phyloP scores from a whole-genome alignment of 1,284 basidiomycete species.

The Irpex sp. region DNA sequence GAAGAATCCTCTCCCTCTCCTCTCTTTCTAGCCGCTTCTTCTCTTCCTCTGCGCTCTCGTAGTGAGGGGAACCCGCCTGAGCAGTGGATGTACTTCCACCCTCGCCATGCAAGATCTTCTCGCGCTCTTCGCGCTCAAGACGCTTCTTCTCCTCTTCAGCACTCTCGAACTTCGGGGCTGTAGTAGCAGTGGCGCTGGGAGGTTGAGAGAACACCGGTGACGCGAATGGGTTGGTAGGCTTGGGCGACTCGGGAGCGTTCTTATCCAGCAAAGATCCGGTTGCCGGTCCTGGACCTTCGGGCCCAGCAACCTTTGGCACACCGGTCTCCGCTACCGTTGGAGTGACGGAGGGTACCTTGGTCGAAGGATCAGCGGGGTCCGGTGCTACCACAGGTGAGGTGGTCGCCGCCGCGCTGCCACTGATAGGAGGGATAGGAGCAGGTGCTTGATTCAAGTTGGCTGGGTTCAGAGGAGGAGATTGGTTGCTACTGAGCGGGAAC shows the following conservation, averaged over 20 bases:
- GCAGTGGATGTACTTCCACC: conserved; percentile 4
- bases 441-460: conserved; percentile 53
- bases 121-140: conserved; percentile 35
- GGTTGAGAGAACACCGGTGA: not conserved
- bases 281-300: conserved; percentile 59
- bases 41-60: conserved; percentile 39
- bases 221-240: conserved; percentile 18
- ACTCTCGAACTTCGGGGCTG: conserved; percentile 28
- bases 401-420: conserved; percentile 23
- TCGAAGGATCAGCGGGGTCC: conserved; percentile 26
- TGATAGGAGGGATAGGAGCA: conserved; percentile 36
- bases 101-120: conserved; percentile 31
- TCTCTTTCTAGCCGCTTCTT: conserved; percentile 37
- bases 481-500: conserved; percentile 15
- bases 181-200: not conserved
- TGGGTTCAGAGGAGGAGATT: conserved; percentile 48
- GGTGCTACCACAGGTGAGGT: conserved; percentile 26
- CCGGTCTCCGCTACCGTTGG: conserved; percentile 68
- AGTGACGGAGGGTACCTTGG: conserved; percentile 32
- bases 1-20: conserved; percentile 32
- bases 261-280: conserved; percentile 59
- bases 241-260: conserved; percentile 33
- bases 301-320: conserved; percentile 48
- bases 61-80: conserved; percentile 7
- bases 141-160: conserved; percentile 55